Conservation (phyloP, 2,329 filamentous ascomycete species). For the Arthrobotrys pseudoclavata region DNA sequence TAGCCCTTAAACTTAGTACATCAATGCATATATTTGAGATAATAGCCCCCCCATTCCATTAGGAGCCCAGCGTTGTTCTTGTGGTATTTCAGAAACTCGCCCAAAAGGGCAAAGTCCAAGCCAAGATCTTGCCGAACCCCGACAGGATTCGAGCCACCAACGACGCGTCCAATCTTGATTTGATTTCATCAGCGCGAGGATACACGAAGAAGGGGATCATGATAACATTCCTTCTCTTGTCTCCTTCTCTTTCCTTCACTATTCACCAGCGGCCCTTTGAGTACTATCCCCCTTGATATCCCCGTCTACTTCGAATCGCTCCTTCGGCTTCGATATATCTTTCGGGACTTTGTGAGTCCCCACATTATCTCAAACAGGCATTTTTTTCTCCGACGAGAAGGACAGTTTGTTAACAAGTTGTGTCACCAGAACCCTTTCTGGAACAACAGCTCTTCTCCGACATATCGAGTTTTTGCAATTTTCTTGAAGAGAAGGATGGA, state of each 20-base stretch:
- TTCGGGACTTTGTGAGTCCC: slow-evolving; percentile 12
- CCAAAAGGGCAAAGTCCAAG: slow-evolving; percentile 13
- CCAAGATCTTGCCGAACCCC: slow-evolving; percentile 32
- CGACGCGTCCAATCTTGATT: slow-evolving; percentile 30
- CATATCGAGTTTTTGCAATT: neutral
- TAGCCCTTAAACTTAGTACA: neutral
- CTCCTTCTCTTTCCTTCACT: slow-evolving; percentile 11
- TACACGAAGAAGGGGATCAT: slow-evolving; percentile 33
- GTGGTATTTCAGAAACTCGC: neutral
- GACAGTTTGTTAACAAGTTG: neutral
- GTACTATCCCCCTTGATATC: slow-evolving; percentile 41
- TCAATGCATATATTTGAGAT: neutral
- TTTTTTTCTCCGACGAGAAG: neutral
- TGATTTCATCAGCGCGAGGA: slow-evolving; percentile 30
- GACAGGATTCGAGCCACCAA: slow-evolving; percentile 29
- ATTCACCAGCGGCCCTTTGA: slow-evolving; percentile 13
- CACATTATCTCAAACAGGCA: neutral
- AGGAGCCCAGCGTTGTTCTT: neutral
- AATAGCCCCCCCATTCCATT: neutral
- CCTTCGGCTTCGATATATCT: neutral
- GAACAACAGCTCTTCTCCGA: neutral
- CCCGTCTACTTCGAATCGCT: neutral
- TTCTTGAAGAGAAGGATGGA: neutral
- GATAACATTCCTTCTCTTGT: slow-evolving; percentile 20
- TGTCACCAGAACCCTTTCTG: neutral